These are phyloP conservation scores for Epichloe brachyelytri DNA, from an alignment of 2,329 filamentous ascomycete genomes.

Conservation along the genomic window DNA sequence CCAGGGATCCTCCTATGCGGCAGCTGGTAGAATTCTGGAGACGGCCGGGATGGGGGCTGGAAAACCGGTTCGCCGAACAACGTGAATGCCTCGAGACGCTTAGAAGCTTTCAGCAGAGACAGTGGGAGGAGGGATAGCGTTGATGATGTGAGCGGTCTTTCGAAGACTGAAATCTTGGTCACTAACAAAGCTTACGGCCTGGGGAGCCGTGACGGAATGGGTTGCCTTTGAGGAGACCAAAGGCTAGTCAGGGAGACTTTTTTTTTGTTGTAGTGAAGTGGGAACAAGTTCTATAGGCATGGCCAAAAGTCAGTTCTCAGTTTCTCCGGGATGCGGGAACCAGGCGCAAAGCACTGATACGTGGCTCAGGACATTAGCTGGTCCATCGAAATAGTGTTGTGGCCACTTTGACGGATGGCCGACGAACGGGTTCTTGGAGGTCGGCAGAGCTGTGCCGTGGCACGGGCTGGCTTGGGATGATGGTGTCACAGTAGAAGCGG, in stretches of 20 bases:
- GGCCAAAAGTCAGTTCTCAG: neutral
- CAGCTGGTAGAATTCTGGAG: slow-evolving; percentile 67
- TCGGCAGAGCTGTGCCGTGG: slow-evolving; percentile 4
- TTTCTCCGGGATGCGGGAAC: neutral
- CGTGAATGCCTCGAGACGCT: slow-evolving; percentile 35
- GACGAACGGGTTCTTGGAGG: slow-evolving; percentile 3
- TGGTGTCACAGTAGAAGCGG: slow-evolving; percentile 5
- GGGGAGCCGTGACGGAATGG: slow-evolving; percentile 45
- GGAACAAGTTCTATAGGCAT: neutral
- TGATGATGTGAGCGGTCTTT: slow-evolving; percentile 54
- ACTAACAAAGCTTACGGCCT: slow-evolving; percentile 48
- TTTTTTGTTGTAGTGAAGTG: neutral
- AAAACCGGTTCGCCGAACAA: slow-evolving; percentile 37
- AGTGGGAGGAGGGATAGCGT: slow-evolving; percentile 47
- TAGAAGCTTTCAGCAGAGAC: slow-evolving; percentile 33
- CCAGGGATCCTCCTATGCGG: slow-evolving; percentile 98
- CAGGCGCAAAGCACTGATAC: neutral
- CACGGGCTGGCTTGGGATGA: slow-evolving; percentile 1
- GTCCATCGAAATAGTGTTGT: neutral
- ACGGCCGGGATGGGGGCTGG: slow-evolving; percentile 37
- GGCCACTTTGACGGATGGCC: slow-evolving; percentile 7
- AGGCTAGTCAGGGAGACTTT: slow-evolving; percentile 30
- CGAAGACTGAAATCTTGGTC: slow-evolving; percentile 58
- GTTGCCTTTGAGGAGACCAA: slow-evolving; percentile 57
- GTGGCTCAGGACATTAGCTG: neutral